These are phyloP conservation scores for Ophiocordyceps sinensis DNA, from an alignment of 2,329 filamentous ascomycete species.

Conservation along the genomic window DNA sequence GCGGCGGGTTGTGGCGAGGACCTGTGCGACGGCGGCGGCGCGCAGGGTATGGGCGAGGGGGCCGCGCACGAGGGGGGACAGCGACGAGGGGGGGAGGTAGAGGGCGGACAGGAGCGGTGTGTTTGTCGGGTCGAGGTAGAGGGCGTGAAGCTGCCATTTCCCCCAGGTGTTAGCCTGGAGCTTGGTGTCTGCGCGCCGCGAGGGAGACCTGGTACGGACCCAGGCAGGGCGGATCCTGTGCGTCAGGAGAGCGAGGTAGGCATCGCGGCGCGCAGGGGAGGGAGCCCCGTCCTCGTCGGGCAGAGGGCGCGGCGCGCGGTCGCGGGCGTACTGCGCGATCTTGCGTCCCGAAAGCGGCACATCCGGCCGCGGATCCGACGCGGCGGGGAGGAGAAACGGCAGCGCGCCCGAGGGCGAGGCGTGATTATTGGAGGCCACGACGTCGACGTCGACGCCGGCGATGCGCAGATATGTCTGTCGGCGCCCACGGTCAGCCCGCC, in stretches of 20 bases:
- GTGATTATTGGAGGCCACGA: constrained; percentile 73
- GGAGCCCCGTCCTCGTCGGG: constrained; percentile 36
- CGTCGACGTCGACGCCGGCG: constrained; percentile 49
- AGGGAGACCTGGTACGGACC: constrained; percentile 31
- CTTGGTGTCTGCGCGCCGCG: background rate
- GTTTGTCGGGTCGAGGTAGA: constrained; percentile 65
- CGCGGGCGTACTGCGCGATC: constrained; percentile 53
- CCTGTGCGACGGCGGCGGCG: constrained; percentile 57
- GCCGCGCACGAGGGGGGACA: constrained; percentile 40
- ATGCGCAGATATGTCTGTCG: constrained; percentile 69
- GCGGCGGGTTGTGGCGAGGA: constrained; percentile 46
- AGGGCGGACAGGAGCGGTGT: constrained; percentile 52
- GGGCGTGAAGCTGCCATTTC: constrained; percentile 52
- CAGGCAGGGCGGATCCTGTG: constrained; percentile 71
- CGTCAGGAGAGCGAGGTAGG: constrained; percentile 67
- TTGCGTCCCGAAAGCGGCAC: constrained; percentile 38
- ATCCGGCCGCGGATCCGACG: constrained; percentile 26
- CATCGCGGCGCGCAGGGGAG: constrained; percentile 40
- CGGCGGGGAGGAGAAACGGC: constrained; percentile 62
- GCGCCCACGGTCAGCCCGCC: background rate
- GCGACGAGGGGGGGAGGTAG: constrained; percentile 69
- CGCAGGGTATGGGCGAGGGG: constrained; percentile 53
- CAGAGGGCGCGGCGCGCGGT: constrained; percentile 20
- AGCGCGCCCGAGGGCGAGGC: constrained; percentile 80
- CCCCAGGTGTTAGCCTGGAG: background rate